Percentiles rank a stretch among this genome's conserved stretches.
Evolutionary conservation across 2,329 filamentous ascomycete genomes (phyloP).

Genomic region (Phoma sp.): DNA sequence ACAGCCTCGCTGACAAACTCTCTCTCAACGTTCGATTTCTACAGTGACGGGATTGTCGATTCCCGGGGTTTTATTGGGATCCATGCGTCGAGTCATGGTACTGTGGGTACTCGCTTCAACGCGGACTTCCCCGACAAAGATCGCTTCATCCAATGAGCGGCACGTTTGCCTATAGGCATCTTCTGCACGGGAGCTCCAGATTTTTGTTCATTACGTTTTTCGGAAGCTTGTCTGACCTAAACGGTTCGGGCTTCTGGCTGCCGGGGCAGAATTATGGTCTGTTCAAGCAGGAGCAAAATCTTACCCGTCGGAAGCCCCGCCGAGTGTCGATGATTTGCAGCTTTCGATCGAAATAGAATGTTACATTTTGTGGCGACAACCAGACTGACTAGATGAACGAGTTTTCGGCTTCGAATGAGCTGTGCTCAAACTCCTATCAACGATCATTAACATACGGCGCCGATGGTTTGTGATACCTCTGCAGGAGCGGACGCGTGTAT

Average conservation of each 20-base stretch:
- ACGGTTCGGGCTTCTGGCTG: background rate
- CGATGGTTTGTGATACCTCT: no score
- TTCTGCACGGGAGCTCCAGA: background rate
- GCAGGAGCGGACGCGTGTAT: no score
- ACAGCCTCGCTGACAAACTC: background rate
- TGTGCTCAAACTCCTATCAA: no score
- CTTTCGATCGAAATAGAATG: no score
- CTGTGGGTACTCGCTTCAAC: slow-evolving; percentile 13
- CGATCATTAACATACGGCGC: no score
- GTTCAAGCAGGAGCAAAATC: background rate
- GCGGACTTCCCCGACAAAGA: slow-evolving; percentile 19
- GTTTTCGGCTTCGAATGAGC: no score
- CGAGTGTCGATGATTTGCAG: no score
- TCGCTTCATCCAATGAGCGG: slow-evolving; percentile 4
- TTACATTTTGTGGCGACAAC: no score
- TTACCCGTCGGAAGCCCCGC: background rate
- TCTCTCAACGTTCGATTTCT: slow-evolving; percentile 7
- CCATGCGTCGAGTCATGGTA: slow-evolving; percentile 9
- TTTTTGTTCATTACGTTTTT: slow-evolving; percentile 8
- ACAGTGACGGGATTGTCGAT: slow-evolving; percentile 3
- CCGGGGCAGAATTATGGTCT: background rate
- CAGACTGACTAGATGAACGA: no score
- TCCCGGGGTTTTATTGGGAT: slow-evolving; percentile 12
- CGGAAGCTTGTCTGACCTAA: background rate
- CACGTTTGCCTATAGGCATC: slow-evolving; percentile 5